Evolutionary conservation across 1,284 basidiomycete species (phyloP), one percentile per base, ranked within the genome.

Genomic region (Papiliotrema flavescens): DNA sequence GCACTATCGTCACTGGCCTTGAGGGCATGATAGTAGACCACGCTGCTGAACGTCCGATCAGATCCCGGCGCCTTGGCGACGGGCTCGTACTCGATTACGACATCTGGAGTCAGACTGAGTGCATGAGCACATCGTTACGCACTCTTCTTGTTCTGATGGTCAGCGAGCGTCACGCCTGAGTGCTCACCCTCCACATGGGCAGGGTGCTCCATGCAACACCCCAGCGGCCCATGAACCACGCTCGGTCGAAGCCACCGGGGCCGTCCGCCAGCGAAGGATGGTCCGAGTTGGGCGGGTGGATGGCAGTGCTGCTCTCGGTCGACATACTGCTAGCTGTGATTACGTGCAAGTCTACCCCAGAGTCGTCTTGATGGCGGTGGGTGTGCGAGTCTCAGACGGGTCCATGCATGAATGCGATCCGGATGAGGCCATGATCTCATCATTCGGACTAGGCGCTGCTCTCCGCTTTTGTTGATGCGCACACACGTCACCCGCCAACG

Each of bases 161-260:
- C 28, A 32, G 28, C 28, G 28, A 32, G 28, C 28, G 28, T 32
- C 28, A 11, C 6, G 28, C 28, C 6, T 32, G 6, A 32, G 28
- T 32, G 28, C 28, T 59, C 54, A 79, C 79, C 69, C 78, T 79
- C 80, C 80, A 81, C 59, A 81, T 77, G 1, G 80, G 78, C 39
- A 81, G 60, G 2, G 80, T 80, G 23, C 77, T 78, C 69, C 79
- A 78, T 3, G 73, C 74, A 19, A 81, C 78, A 35, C 75, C 65
- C 80, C 80, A 81, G 45, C 70, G 76, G 15, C 79, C 79, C 75
- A 80, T 79, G 60, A 81, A 76, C 57, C 67, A 67, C 11, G 44
- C 48, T 24, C 62, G 53, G 37, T 79, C 73, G 49, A 80, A 75
- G 3, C 68, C 66, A 20, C 69, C 70, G 15, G 56, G 52, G 7